These are phyloP conservation scores for Ichthyophthirius multifiliis DNA, from an alignment of 169 alveolate species.

Conservation along the genomic window DNA sequence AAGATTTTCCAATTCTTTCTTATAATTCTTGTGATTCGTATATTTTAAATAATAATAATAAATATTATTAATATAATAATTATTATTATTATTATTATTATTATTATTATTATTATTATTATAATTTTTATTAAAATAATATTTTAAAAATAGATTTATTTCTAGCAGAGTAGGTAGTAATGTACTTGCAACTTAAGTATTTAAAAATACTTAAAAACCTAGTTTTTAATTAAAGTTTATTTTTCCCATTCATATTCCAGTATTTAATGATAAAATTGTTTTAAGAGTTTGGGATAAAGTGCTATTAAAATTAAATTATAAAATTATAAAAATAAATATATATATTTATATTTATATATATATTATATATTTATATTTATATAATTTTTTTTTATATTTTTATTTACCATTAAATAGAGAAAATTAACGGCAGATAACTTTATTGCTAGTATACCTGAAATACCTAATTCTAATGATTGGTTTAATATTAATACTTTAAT, in stretches of 20 bases:
- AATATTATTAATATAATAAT: no score
- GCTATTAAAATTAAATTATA: neutral
- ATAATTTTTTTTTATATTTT: no score
- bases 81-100: neutral
- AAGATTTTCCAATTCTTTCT: slow-evolving; percentile 53
- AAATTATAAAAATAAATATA: neutral
- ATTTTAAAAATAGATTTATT: slow-evolving; percentile 29
- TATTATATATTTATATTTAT: no score
- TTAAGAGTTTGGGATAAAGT: slow-evolving; percentile 71
- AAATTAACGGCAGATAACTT: slow-evolving; percentile 51
- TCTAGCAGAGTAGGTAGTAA: slow-evolving; percentile 63
- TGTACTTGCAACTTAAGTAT: slow-evolving; percentile 48
- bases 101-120: no score
- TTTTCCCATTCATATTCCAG: slow-evolving; percentile 75
- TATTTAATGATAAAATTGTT: slow-evolving; percentile 75
- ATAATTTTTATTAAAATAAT: neutral
- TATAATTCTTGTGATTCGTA: slow-evolving; percentile 41
- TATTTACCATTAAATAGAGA: no score
- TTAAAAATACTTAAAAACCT: slow-evolving; percentile 59
- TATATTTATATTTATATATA: no score
- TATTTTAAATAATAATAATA: no score
- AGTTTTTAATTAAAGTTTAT: slow-evolving; percentile 47
- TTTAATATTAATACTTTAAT: slow-evolving; percentile 64
- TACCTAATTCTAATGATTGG: slow-evolving; percentile 62
- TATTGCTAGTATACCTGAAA: slow-evolving; percentile 77